These are phyloP conservation scores for Penicillium sclerotigenum DNA, from an alignment of 2,329 filamentous ascomycete species.

Conservation along the genomic window DNA sequence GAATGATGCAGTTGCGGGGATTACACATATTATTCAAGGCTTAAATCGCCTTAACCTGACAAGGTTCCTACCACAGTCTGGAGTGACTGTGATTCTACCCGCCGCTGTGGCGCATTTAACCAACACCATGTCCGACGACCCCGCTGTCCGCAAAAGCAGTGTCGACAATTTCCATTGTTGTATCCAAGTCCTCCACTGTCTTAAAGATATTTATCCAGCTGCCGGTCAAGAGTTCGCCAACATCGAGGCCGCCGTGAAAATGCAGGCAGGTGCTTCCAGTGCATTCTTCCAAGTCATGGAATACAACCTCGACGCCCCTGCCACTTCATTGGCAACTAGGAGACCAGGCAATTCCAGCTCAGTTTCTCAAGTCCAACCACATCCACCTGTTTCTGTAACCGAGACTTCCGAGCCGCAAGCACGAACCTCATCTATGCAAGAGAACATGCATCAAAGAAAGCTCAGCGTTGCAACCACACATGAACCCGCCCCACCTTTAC, in stretches of 20 bases:
- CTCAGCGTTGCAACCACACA: conserved; percentile 5
- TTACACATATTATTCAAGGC: conserved; percentile 73
- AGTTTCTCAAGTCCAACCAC: conserved; percentile 6
- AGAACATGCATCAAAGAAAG: background rate
- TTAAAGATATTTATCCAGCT: conserved; percentile 80
- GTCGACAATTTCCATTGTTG: conserved; percentile 77
- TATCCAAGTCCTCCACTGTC: conserved; percentile 77
- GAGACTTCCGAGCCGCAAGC: background rate
- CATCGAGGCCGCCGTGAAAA: conserved; percentile 35
- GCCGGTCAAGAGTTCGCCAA: conserved; percentile 65
- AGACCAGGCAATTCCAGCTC: conserved; percentile 18
- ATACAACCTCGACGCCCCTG: conserved; percentile 20
- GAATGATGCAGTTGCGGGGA: conserved; percentile 74
- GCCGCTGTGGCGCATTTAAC: conserved; percentile 86
- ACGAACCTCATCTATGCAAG: background rate
- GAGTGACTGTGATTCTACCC: conserved; percentile 79
- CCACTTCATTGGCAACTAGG: conserved; percentile 9
- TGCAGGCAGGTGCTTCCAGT: conserved; percentile 28
- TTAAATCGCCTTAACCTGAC: conserved; percentile 69
- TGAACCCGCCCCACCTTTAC: conserved; percentile 3
- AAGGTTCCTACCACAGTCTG: conserved; percentile 74
- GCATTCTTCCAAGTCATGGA: conserved; percentile 35
- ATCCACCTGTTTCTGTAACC: background rate
- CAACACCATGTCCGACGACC: conserved; percentile 75
- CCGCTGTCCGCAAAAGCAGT: conserved; percentile 65